Percentiles rank a stretch among this genome's conserved stretches.
These are phyloP conservation scores for Tolypocladium pustulatum DNA, from an alignment of 2,329 filamentous ascomycete genomes.

Conservation along the genomic window DNA sequence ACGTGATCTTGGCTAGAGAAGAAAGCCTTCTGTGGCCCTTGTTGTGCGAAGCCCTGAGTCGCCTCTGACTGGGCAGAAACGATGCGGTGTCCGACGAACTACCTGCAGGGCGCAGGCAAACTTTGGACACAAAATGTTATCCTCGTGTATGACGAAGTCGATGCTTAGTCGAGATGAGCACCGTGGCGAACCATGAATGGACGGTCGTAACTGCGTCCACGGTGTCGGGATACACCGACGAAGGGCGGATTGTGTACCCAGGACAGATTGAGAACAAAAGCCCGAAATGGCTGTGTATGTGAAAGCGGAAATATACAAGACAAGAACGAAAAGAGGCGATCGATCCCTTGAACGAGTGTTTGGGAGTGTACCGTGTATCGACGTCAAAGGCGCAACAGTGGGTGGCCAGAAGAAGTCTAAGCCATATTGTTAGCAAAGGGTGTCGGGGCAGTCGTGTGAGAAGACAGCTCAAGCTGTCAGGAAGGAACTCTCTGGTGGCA, in stretches of 20 bases:
- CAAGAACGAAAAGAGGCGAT: not conserved
- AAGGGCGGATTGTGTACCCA: not conserved
- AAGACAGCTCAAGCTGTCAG: not conserved
- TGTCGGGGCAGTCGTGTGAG: not conserved
- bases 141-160: slow-evolving; percentile 11
- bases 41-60: slow-evolving; percentile 2
- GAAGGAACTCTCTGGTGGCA: not conserved
- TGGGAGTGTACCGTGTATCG: not conserved
- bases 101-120: not conserved
- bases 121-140: slow-evolving; percentile 1
- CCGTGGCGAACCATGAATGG: slow-evolving; percentile 14
- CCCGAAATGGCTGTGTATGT: not conserved
- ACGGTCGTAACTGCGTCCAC: slow-evolving; percentile 5
- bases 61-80: not conserved
- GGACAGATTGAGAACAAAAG: not conserved
- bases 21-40: not conserved
- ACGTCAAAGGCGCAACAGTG: not conserved
- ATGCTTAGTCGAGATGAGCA: slow-evolving; percentile 11
- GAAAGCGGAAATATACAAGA: not conserved
- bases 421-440: not conserved
- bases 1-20: slow-evolving; percentile 6
- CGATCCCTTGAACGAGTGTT: not conserved
- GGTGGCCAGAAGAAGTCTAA: not conserved
- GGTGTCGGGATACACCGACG: slow-evolving; percentile 12
- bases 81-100: not conserved